Percentiles rank a stretch among this genome's conserved stretches.
Evolutionary conservation across 2,329 filamentous ascomycete genomes (phyloP).

Genomic region (Xylariaceae sp.): DNA sequence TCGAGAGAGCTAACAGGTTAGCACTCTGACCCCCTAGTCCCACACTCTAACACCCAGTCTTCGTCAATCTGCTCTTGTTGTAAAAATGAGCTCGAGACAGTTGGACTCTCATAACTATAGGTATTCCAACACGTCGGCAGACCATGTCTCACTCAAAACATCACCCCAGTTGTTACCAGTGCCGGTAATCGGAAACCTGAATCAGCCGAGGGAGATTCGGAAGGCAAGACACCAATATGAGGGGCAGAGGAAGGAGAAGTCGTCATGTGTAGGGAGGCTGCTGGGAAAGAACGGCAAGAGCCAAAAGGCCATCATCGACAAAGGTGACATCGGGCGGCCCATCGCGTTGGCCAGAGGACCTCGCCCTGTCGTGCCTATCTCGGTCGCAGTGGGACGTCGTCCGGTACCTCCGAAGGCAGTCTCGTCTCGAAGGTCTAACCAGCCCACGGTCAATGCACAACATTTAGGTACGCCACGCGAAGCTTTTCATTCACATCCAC

Average conservation of each 20-base stretch:
- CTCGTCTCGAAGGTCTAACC: slow-evolving; percentile 1
- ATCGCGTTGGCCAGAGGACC: not conserved
- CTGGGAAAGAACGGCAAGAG: not conserved
- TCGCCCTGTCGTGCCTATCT: not conserved
- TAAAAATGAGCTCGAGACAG: too few species aligned
- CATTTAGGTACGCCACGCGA: slow-evolving; percentile 17
- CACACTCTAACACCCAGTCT: too few species aligned
- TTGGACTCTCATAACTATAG: too few species aligned
- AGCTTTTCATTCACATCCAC: slow-evolving; percentile 21
- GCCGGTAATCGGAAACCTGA: not conserved
- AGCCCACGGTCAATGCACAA: slow-evolving; percentile 1
- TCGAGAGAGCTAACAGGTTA: too few species aligned
- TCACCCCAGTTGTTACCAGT: too few species aligned
- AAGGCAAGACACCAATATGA: not conserved
- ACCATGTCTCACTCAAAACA: too few species aligned
- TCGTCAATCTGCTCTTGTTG: too few species aligned
- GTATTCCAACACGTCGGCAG: too few species aligned
- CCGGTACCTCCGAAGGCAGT: not conserved
- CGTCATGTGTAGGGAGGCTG: not conserved
- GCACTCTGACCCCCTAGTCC: too few species aligned
- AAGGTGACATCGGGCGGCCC: not conserved
- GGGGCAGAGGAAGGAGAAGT: not conserved
- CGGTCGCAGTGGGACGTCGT: not conserved
- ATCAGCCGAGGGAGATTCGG: not conserved
- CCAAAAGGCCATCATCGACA: not conserved